Evolutionary conservation across 1,284 basidiomycete genomes (phyloP), one percentile per base, ranked within the genome.

Genomic region (Somion occarium): DNA sequence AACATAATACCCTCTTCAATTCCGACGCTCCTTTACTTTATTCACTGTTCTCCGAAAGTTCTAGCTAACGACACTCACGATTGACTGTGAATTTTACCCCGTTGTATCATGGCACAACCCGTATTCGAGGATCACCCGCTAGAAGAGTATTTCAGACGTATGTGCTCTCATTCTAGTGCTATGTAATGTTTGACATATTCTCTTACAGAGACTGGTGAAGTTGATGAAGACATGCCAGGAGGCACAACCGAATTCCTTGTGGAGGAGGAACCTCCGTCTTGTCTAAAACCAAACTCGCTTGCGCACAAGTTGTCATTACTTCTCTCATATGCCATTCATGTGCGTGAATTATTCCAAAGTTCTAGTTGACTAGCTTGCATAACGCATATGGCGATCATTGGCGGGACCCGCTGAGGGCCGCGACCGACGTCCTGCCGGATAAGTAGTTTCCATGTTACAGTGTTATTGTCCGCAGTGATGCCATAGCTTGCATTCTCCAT

Each of bases 101-200:
- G 18, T 26, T 18, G 7, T 47, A 41, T 48, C 46, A 91, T 91
- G 88, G 88, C 88, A 27, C 83, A 90, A 71, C 76, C 88, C 55
- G 66, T 89, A 56, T 89, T 86, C 67, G 80, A 88, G 58, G 79
- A 87, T 52, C 87, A 89, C 61, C 88, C 88, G 39, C 75, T 91
- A 39, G 80, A 83, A 61, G 76, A 81, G 57, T 91, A 91, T 64
- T 71, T 91, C 48, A 72, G 75, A 73, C 81, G 88, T 85, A 53
- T 46, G 79, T 69, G 26, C 26, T 49, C 26, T 22, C 7, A 5
- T 27, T 3, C 7, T 42, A 44, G 20, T 19, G 22, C 22, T 20
- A 20, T 22, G 15, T 24, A 3, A n/a, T 41, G 20, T 9, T 11
- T 38, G 49, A 49, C 11, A 51, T 18, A 19, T 51, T 49, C 52